Percentiles rank a stretch among this genome's conserved stretches.
phyloP scores from a whole-genome alignment of 2,329 filamentous ascomycete genomes.

The Aspergillus arachidicola region DNA sequence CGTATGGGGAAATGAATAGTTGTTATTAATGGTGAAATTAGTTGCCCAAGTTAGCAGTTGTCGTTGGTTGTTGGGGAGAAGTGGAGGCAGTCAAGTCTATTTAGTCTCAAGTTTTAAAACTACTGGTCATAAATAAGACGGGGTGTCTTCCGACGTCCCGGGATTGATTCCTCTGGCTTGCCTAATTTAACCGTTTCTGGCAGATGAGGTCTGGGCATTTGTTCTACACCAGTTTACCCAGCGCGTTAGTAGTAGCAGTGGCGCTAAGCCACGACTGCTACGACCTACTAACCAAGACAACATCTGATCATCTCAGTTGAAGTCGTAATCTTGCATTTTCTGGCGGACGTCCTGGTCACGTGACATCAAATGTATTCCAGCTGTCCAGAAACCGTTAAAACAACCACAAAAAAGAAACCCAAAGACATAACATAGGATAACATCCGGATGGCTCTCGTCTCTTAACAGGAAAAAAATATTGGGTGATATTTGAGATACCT shows the following conservation, averaged over 20 bases:
- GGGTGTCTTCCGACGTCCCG: neutral
- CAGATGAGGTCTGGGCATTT: neutral
- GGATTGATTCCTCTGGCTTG: neutral
- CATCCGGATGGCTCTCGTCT: constrained; percentile 12
- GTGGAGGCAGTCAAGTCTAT: neutral
- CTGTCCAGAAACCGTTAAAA: constrained; percentile 6
- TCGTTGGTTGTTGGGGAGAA: neutral
- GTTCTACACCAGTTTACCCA: neutral
- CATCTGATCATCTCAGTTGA: neutral
- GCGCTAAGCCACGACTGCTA: neutral
- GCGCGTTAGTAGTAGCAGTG: neutral
- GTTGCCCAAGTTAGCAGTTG: neutral
- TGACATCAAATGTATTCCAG: constrained; percentile 5
- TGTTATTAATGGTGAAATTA: neutral
- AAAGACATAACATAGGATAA: constrained; percentile 7
- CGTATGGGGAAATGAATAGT: neutral
- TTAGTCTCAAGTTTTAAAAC: neutral
- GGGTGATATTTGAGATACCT: constrained; percentile 36
- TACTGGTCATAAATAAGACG: neutral
- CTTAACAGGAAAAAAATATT: constrained; percentile 22
- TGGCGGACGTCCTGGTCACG: constrained; percentile 1
- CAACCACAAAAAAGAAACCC: neutral
- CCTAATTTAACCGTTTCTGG: neutral
- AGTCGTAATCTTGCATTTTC: constrained; percentile 5
- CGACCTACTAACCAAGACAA: neutral